Evolutionary conservation across 768 basidiomycete genomes (phyloP), one percentile per base, ranked within the genome.

Genomic region (Trametes cinnabarina): DNA sequence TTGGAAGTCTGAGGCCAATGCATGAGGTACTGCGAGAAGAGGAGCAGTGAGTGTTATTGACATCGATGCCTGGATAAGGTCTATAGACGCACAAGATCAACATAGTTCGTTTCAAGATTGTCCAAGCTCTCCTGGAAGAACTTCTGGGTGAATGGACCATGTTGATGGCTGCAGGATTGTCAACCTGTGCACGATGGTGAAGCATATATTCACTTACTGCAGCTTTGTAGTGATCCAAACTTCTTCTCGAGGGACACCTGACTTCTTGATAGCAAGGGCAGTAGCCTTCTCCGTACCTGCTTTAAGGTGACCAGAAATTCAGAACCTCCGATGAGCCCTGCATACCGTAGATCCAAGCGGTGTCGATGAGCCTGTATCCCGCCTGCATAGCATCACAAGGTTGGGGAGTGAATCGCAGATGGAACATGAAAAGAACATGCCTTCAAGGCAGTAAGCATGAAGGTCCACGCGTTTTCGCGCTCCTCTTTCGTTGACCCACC

Each of bases 181-280:
- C 32, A 4, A 17, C 11, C 7, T 5, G 11, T 9, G 15, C 14
- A 11, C 14, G 23, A 15, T 12, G 25, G 19, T 11, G 19, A 3
- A 11, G 37, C 30, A 7, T 32, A 12, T 37, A 1, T 32, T 15
- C 4, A 63, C 64, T 20, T 42, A 65, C 61, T 66, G 64, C 20
- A 76, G 77, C 80, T 88, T 71, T 72, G 87, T 70, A 0, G 87
- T 90, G 26, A 89, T 70, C 83, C 84, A 90, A 43, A 89, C 69
- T 4, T 89, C 76, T 54, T 84, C 76, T 20, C 90, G 80, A 34
- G 84, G 78, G 0, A 92, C 72, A 11, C 78, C 73, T 46, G 86
- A 85, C 26, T 81, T 77, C 60, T 74, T 63, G 49, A 71, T 66
- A 5, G 69, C 66, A 23, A 57, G 51, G 0, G 63, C 64, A 0